Base-by-base conservation (phyloP, 305 asterid genomes). In the Fraxinus baroniana region DNA sequence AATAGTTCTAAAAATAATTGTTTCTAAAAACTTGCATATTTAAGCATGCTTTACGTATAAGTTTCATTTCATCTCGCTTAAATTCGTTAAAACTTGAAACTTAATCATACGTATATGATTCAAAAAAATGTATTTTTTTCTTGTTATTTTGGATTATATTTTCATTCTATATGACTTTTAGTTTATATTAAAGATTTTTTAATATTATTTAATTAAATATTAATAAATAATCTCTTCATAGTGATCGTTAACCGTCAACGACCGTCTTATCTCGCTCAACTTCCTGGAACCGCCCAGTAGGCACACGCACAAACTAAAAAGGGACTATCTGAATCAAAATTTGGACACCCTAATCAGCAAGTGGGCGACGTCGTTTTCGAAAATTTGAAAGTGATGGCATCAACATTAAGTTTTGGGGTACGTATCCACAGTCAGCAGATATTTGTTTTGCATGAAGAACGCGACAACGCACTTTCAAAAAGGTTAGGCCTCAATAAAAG, bases 401-500 rank as follows among this genome's bases (percentile, higher is more conserved):
- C 32, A 22, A 7, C 72, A 22, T 17, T 52, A 2, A 4, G 28
- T n/a, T 52, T 7, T 60, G 70, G 13, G 70, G 20, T 5, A 60
- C 70, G 35, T 64, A 22, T 66, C 74, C 18, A 24, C 36, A 66
- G 28, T 66, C 36, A 10, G 13, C 17, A 2, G 80, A 30, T 83
- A 66, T 26, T 85, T 83, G 86, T 85, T 83, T 85, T 73, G 82
- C 80, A 79, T 87, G 81, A 30, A 80, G 79, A 78, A 87, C 52
- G 79, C 89, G 92, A 89, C 92, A 87, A 66, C 88, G 86, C 89
- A 86, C 92, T 87, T 84, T 70, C 10, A 68, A 84, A 22, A 84
- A 85, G 83, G 83, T 76, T 57, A 82, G 76, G 26, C 76, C 74
- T 46, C 83, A 24, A 39, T n/a, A 7, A 9, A 20, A 44, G 0